These are phyloP conservation scores for Sporothrix luriei DNA, from an alignment of 2,329 filamentous ascomycete genomes.

Conservation along the genomic window DNA sequence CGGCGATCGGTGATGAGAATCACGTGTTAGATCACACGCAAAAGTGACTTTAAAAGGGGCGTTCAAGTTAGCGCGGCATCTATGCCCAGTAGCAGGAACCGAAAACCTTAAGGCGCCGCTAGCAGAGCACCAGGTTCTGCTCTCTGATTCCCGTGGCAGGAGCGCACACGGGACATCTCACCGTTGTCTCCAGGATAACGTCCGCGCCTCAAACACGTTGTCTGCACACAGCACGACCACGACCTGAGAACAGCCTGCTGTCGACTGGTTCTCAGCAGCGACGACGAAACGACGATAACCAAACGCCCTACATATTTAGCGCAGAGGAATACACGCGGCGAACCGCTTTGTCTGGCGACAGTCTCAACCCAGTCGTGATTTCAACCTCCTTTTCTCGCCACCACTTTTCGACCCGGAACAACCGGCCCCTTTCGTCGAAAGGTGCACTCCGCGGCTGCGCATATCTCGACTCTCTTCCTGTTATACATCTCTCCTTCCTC, in stretches of 20 bases:
- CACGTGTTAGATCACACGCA: neutral
- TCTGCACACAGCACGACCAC: neutral
- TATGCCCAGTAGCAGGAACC: neutral
- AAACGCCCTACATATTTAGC: neutral
- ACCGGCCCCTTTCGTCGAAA: neutral
- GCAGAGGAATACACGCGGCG: neutral
- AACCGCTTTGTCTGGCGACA: neutral
- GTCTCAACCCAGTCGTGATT: neutral
- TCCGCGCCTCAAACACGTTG: neutral
- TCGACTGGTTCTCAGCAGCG: constrained; percentile 14
- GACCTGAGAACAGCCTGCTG: constrained; percentile 4
- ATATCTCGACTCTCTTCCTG: neutral
- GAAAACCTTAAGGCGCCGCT: constrained; percentile 18
- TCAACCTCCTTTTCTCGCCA: neutral
- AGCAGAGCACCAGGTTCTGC: constrained; percentile 15
- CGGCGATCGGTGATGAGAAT: too few species aligned
- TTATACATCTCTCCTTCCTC: neutral
- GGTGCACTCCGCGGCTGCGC: neutral
- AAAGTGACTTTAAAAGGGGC: too few species aligned
- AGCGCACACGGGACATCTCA: constrained; percentile 12
- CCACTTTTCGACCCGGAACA: neutral
- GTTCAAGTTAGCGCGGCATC: neutral
- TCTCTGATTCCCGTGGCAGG: neutral
- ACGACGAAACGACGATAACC: neutral
- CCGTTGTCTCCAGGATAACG: neutral